Evolutionary conservation across 352 stramenopile species (phyloP).

Genomic region (Pythium grandisporangium): DNA sequence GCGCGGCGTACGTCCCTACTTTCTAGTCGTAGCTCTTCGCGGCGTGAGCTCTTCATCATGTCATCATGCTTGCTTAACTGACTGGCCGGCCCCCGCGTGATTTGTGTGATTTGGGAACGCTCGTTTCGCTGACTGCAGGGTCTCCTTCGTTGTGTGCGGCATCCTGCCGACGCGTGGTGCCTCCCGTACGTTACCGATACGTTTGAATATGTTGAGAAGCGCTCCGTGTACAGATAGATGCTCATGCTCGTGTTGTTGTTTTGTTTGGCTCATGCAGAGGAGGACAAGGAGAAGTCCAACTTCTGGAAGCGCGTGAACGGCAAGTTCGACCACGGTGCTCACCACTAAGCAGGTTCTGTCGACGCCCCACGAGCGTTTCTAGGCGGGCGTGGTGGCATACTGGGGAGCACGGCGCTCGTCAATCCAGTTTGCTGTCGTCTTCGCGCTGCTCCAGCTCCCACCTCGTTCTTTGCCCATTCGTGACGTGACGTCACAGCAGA

Average conservation of each 20-base stretch:
- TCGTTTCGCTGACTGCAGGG: too few species aligned
- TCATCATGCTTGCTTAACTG: background rate
- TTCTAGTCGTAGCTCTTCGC: too few species aligned
- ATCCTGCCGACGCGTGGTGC: conserved; percentile 70
- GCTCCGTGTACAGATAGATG: background rate
- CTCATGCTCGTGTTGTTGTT: conserved; percentile 1
- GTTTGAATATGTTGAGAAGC: background rate
- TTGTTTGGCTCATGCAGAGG: conserved; percentile 25
- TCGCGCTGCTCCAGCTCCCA: too few species aligned
- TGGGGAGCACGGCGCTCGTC: too few species aligned
- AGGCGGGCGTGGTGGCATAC: too few species aligned
- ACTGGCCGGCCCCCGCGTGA: too few species aligned
- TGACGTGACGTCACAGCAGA: too few species aligned
- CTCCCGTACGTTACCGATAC: conserved; percentile 31
- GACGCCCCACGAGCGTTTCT: too few species aligned
- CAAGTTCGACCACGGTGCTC: conserved; percentile 73
- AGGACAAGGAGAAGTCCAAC: conserved; percentile 78
- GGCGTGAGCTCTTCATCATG: background rate
- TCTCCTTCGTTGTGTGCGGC: conserved; percentile 76
- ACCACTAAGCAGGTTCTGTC: conserved; percentile 40
- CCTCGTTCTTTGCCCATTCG: too few species aligned
- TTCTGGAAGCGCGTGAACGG: conserved; percentile 82
- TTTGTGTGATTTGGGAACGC: too few species aligned
- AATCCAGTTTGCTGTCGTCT: too few species aligned
- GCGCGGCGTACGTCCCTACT: conserved; percentile 37